Evolutionary conservation across 257 asterid species (phyloP).

Genomic region (Rauvolfia tetraphylla): DNA sequence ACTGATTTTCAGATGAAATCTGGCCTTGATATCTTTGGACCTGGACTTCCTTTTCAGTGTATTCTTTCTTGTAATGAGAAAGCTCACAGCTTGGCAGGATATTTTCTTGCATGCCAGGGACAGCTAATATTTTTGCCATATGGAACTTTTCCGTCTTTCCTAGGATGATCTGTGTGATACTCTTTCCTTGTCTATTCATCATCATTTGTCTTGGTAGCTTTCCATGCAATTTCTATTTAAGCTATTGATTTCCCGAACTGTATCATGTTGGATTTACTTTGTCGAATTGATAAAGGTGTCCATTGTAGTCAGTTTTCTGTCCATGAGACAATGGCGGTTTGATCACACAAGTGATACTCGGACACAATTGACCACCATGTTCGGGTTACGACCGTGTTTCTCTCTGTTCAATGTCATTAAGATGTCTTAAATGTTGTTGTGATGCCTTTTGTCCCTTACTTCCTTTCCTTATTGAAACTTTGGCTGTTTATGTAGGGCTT

Average conservation of each 20-base stretch:
- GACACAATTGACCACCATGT: not conserved
- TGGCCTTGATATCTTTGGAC: not conserved
- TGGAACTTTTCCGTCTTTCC: not conserved
- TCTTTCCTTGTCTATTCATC: not conserved
- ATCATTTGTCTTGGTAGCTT: not conserved
- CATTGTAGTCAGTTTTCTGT: not conserved
- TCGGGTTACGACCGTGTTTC: not conserved
- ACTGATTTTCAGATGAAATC: not conserved
- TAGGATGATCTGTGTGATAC: not conserved
- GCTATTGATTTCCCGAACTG: not conserved
- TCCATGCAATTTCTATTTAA: not conserved
- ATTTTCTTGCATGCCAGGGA: not conserved
- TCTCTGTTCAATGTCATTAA: not conserved
- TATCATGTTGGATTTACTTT: not conserved
- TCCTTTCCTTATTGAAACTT: not conserved
- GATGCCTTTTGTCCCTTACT: not conserved
- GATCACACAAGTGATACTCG: not conserved
- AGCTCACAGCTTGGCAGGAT: not conserved
- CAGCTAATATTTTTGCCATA: not conserved
- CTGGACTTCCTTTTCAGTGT: not conserved
- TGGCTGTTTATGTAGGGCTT: not conserved
- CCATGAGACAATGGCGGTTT: not conserved
- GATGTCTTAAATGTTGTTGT: not conserved
- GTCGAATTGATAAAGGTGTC: too few relatives aligned
- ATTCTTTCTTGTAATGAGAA: not conserved